Evolutionary conservation across 371 early-diverging fungal species (phyloP).

Genomic region (Zopfochytrium polystomum): DNA sequence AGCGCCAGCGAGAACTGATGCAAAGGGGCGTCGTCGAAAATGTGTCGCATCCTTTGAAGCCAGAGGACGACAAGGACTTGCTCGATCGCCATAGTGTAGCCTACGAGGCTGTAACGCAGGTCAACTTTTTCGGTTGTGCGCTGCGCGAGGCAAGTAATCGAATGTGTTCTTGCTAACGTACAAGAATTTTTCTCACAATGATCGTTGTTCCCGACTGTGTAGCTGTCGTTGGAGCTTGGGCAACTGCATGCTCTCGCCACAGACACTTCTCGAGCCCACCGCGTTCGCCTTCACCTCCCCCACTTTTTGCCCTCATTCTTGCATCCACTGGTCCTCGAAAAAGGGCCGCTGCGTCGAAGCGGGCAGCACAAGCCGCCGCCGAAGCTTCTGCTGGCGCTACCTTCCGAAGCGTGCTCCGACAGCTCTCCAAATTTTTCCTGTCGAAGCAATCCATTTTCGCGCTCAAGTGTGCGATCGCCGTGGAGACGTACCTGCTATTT

Average conservation of each 20-base stretch:
- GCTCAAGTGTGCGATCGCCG: slow-evolving; percentile 20
- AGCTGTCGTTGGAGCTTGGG: background rate
- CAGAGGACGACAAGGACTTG: too few relatives aligned
- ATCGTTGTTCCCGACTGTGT: too few relatives aligned
- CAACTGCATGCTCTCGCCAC: background rate
- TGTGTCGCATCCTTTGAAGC: background rate
- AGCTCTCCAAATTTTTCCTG: slow-evolving; percentile 16
- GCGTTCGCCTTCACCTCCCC: background rate
- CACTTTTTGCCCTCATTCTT: background rate
- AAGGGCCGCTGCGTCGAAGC: too few relatives aligned
- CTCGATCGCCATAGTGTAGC: background rate
- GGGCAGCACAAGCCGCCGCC: too few relatives aligned
- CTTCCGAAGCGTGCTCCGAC: background rate
- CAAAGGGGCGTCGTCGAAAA: background rate
- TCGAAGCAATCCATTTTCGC: slow-evolving; percentile 25
- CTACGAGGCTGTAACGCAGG: slow-evolving; percentile 6
- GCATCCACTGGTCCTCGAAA: too few relatives aligned
- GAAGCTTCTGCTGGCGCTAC: background rate
- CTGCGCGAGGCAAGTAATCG: slow-evolving; percentile 14
- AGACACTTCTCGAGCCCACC: background rate
- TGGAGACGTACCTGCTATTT: slow-evolving; percentile 14
- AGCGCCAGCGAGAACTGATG: too few relatives aligned
- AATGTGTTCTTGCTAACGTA: too few relatives aligned
- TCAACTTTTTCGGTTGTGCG: slow-evolving; percentile 17
- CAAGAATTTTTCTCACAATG: too few relatives aligned